Evolutionary conservation across 148 eudicot species (phyloP).

Genomic region (Silene conica): DNA sequence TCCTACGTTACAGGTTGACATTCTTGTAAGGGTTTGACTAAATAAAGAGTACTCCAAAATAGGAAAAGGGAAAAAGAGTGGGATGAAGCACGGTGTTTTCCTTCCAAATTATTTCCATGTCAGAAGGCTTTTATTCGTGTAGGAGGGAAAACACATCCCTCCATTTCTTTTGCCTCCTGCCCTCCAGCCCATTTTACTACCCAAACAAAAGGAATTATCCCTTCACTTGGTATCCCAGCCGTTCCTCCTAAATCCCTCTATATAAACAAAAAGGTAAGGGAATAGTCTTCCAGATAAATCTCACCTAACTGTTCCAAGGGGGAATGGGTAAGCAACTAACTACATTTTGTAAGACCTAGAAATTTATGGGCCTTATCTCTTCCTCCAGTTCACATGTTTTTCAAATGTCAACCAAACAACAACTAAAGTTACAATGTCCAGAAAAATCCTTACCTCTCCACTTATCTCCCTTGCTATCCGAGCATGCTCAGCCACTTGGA

Average conservation of each 20-base stretch:
- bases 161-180: not conserved
- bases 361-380: not conserved
- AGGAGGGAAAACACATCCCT: not conserved
- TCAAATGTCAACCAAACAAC: not conserved
- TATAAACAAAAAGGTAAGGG: not conserved
- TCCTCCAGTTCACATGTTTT: not conserved
- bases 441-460: constrained; percentile 35
- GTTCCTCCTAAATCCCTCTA: no score
- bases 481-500: constrained; percentile 50
- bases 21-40: not conserved
- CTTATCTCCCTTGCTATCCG: constrained; percentile 50
- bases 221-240: not conserved
- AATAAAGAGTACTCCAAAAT: no score
- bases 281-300: not conserved
- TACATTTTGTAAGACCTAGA: not conserved
- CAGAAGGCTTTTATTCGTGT: not conserved
- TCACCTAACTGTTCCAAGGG: not conserved
- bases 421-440: not conserved
- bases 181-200: not conserved
- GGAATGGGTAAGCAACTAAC: not conserved
- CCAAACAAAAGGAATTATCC: not conserved
- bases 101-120: not conserved
- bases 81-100: not conserved
- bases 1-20: not conserved
- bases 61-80: not conserved